A percentile compares a stretch with the other conserved stretches of the same genome.
Evolutionary conservation across 2,329 filamentous ascomycete genomes (phyloP).

Genomic region (Botrytis squamosa): DNA sequence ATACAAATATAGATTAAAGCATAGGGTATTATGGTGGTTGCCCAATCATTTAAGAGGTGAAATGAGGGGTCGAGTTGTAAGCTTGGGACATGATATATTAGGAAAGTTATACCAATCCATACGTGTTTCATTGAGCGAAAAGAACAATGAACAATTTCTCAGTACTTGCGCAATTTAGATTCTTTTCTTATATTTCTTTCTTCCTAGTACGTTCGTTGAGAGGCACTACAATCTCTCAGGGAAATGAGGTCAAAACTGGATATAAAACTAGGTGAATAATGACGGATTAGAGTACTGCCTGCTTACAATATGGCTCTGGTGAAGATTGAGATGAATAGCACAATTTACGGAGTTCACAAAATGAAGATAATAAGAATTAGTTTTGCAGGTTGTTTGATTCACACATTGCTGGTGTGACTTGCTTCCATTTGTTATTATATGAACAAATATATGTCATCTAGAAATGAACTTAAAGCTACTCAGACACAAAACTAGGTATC

Average conservation of each 20-base stretch:
- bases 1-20: background rate
- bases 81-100: background rate
- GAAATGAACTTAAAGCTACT: background rate
- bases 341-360: no score
- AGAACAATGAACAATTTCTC: background rate
- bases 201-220: background rate
- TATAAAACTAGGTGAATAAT: background rate
- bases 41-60: background rate
- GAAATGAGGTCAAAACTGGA: background rate
- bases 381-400: background rate
- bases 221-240: no score
- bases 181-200: background rate
- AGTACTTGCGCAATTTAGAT: background rate
- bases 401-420: background rate
- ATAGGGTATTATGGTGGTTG: background rate
- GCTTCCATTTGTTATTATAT: background rate
- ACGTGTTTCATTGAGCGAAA: background rate
- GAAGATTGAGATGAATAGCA: no score
- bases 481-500: background rate
- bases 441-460: background rate
- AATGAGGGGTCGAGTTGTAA: background rate
- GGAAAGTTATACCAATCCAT: background rate
- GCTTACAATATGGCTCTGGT: no score
- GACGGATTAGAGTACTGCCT: background rate
- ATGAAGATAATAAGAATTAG: background rate